phyloP scores from a whole-genome alignment of 805 yeast species.

The Nakazawaea anatomiae region DNA sequence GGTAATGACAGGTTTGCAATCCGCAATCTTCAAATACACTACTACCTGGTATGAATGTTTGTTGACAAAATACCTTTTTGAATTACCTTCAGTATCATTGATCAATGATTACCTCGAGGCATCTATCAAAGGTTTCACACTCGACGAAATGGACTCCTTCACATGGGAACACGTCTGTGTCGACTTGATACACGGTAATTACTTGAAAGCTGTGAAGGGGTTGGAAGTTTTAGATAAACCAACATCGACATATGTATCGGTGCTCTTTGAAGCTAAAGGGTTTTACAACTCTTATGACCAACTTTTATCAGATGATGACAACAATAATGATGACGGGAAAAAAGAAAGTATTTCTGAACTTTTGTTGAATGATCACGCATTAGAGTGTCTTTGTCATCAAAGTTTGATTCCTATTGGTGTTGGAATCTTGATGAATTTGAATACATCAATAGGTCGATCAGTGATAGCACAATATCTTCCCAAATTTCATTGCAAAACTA shows the following conservation, averaged over 20 bases:
- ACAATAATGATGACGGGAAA: conserved; percentile 8
- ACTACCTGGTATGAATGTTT: conserved; percentile 66
- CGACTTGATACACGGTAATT: conserved; percentile 50
- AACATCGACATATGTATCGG: conserved; percentile 58
- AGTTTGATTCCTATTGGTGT: conserved; percentile 61
- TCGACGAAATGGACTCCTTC: conserved; percentile 21
- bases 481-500: conserved; percentile 52
- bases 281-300: conserved; percentile 34
- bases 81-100: conserved; percentile 46
- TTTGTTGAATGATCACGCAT: conserved; percentile 49
- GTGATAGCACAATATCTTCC: conserved; percentile 56
- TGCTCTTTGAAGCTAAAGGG: conserved; percentile 60
- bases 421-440: conserved; percentile 50
- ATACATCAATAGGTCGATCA: conserved; percentile 34
- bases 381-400: conserved; percentile 46
- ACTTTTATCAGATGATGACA: conserved; percentile 12
- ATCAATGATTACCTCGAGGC: conserved; percentile 33
- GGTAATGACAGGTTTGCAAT: conserved; percentile 40
- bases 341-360: conserved; percentile 39
- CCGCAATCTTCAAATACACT: conserved; percentile 44
- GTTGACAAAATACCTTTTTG: conserved; percentile 35
- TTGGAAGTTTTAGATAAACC: conserved; percentile 56
- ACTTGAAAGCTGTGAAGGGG: conserved; percentile 49
- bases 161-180: conserved; percentile 53
- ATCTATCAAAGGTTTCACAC: conserved; percentile 26